Conservation (phyloP, 345 rosid species). For the Linum lewisii region DNA sequence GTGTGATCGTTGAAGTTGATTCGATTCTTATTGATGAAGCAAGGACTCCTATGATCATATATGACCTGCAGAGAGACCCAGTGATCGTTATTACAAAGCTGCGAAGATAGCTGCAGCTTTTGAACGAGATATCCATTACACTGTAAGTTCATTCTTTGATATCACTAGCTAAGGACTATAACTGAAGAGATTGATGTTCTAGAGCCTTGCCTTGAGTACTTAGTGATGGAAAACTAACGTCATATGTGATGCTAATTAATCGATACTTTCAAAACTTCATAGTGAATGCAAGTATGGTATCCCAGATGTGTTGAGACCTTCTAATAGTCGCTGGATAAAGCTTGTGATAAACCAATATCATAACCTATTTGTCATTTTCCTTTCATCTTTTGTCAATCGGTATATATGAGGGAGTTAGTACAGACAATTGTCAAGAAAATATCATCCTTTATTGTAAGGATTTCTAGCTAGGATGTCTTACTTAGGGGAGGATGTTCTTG, state of each 20-base stretch:
- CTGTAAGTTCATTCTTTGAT: slow-evolving; percentile 35
- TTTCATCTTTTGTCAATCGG: background rate
- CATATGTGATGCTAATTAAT: background rate
- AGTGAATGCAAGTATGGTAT: background rate
- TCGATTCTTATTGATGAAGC: slow-evolving; percentile 99
- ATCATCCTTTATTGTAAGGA: background rate
- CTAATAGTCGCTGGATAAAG: background rate
- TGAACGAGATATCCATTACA: slow-evolving; percentile 89
- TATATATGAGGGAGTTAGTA: too few species aligned
- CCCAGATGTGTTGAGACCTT: background rate
- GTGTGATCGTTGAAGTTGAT: slow-evolving; percentile 93
- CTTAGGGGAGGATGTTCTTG: slow-evolving; percentile 15
- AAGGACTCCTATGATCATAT: slow-evolving; percentile 92
- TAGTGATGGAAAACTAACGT: background rate
- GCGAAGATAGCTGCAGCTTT: slow-evolving; percentile 83
- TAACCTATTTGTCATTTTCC: background rate
- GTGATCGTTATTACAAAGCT: slow-evolving; percentile 87
- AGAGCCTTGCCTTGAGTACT: background rate
- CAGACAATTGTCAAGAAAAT: background rate
- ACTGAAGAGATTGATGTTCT: background rate
- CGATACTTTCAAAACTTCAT: too few species aligned
- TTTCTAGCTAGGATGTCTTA: slow-evolving; percentile 7
- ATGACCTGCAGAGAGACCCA: slow-evolving; percentile 93
- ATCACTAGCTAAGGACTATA: background rate
- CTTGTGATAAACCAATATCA: background rate